Evolutionary conservation across 2,329 filamentous ascomycete genomes (phyloP).

Genomic region (Setomelanomma holmii): DNA sequence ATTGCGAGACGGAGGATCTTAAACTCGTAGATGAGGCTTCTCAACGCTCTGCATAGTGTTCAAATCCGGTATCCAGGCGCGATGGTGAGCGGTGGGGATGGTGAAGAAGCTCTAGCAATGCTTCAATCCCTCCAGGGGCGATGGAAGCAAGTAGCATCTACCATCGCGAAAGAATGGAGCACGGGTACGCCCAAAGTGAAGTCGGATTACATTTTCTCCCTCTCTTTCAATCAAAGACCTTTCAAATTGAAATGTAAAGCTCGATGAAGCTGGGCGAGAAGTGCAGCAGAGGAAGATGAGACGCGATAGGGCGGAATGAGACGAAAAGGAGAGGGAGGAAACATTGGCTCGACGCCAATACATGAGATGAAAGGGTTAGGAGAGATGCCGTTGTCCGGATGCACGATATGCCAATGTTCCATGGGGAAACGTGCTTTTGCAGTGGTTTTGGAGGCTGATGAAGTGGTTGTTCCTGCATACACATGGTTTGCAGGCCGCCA

Average conservation of each 20-base stretch:
- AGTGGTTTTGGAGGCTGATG: not conserved
- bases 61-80: not conserved
- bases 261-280: too few species aligned
- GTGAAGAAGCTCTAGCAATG: not conserved
- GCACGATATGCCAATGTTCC: not conserved
- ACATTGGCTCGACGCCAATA: not conserved
- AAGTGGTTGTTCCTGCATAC: not conserved
- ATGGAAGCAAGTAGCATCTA: not conserved
- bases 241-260: too few species aligned
- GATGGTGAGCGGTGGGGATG: not conserved
- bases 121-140: not conserved
- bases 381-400: not conserved
- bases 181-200: not conserved
- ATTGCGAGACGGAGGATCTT: not conserved
- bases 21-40: not conserved
- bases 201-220: too few species aligned
- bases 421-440: not conserved
- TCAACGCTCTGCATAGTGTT: not conserved
- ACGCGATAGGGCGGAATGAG: not conserved
- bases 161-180: too few species aligned
- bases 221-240: too few species aligned
- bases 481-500: not conserved
- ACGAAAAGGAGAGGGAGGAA: not conserved
- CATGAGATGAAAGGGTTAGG: not conserved
- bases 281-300: not conserved